Evolutionary conservation across 805 yeast genomes (phyloP).

Genomic region (Tanozyma kutaoensis): DNA sequence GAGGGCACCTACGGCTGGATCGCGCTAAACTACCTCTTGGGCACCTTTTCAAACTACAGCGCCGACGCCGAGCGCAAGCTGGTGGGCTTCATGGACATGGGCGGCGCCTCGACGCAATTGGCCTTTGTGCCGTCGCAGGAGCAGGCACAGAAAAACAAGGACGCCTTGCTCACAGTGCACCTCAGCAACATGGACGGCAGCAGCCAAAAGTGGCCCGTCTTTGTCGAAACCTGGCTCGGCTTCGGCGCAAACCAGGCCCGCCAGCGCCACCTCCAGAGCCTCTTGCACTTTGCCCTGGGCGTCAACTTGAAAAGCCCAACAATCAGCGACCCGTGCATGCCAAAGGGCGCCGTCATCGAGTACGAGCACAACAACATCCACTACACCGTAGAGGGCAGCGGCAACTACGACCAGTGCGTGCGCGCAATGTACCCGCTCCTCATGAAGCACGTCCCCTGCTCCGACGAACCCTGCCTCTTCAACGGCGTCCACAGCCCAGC

Average conservation of each 20-base stretch:
- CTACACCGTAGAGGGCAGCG: conserved; percentile 57
- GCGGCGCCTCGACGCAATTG: conserved; percentile 95
- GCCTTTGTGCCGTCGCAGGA: conserved; percentile 73
- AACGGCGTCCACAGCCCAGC: conserved; percentile 93
- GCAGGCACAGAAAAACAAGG: conserved; percentile 53
- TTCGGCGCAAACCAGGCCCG: conserved; percentile 96
- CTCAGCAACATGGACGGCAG: conserved; percentile 62
- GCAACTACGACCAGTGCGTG: conserved; percentile 65
- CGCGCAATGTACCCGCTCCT: conserved; percentile 49
- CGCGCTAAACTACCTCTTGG: conserved; percentile 73
- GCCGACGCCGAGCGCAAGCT: conserved; percentile 35
- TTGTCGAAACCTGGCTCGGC: conserved; percentile 95
- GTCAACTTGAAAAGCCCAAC: not conserved
- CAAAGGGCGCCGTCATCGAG: conserved; percentile 39
- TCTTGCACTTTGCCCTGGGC: conserved; percentile 22
- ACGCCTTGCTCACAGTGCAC: conserved; percentile 57
- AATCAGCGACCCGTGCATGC: conserved; percentile 71
- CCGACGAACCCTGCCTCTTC: conserved; percentile 79
- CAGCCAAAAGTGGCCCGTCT: conserved; percentile 66
- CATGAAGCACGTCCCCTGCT: not conserved
- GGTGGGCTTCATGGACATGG: conserved; percentile 97
- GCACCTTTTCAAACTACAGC: conserved; percentile 38
- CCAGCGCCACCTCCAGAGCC: conserved; percentile 47
- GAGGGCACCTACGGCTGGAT: conserved; percentile 97
- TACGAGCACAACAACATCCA: conserved; percentile 32